Conservation (phyloP, 371 early-diverging fungal species). For the Mucor circinelloides region DNA sequence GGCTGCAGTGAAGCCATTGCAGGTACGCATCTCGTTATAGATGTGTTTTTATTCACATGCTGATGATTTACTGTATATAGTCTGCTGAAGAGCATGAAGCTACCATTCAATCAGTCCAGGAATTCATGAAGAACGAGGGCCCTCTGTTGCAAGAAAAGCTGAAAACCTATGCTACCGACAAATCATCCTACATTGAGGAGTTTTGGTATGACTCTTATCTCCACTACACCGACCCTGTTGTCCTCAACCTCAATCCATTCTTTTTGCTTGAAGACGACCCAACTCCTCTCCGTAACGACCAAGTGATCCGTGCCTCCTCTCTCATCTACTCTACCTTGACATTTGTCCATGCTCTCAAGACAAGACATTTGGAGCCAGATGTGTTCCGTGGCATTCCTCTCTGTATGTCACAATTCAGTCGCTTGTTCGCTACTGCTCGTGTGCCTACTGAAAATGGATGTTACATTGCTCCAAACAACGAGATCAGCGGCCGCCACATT, state of each 20-base stretch:
- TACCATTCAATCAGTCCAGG: conserved; percentile 63
- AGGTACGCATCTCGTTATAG: conserved; percentile 34
- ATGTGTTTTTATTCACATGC: not conserved
- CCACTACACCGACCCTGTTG: conserved; percentile 47
- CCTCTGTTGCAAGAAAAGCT: conserved; percentile 79
- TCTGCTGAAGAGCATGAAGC: conserved; percentile 62
- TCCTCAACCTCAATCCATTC: conserved; percentile 53
- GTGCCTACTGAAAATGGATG: conserved; percentile 57
- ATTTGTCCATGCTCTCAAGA: conserved; percentile 48
- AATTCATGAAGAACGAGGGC: conserved; percentile 77
- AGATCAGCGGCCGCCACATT: conserved; percentile 52
- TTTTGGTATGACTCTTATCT: conserved; percentile 54
- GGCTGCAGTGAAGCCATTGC: conserved; percentile 74
- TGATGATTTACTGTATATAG: conserved; percentile 12
- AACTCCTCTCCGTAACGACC: conserved; percentile 50
- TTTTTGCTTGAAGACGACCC: conserved; percentile 57
- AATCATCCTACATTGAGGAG: conserved; percentile 57
- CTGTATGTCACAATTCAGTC: conserved; percentile 68
- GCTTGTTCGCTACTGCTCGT: conserved; percentile 62
- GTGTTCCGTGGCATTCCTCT: conserved; percentile 63
- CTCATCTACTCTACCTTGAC: conserved; percentile 56
- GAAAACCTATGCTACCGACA: conserved; percentile 59
- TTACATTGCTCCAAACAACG: conserved; percentile 46
- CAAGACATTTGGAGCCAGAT: conserved; percentile 63
- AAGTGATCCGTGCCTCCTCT: conserved; percentile 51